A percentile compares a stretch with the other conserved stretches of the same genome.
Conservation (phyloP, 2,329 filamentous ascomycete species). For the Oidium heveae region DNA sequence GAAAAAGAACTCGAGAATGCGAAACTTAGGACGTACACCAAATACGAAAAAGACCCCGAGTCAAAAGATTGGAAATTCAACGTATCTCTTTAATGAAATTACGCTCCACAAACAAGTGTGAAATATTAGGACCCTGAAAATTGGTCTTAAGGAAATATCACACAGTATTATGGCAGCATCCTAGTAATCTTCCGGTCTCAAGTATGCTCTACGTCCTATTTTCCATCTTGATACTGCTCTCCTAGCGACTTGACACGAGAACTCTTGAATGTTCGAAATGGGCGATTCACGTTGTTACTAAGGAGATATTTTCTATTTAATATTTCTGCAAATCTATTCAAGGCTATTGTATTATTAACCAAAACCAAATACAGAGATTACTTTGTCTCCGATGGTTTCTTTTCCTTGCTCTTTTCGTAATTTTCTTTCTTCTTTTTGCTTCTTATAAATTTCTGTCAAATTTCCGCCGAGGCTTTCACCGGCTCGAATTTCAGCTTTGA, state of each 20-base stretch:
- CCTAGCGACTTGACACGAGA: too few species aligned
- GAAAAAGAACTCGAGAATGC: constrained; percentile 8
- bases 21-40: constrained; percentile 7
- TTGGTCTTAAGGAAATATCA: too few species aligned
- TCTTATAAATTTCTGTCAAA: constrained; percentile 28
- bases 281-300: too few species aligned
- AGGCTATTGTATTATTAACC: background rate
- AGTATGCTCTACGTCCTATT: too few species aligned
- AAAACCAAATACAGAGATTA: constrained; percentile 12
- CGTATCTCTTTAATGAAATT: background rate
- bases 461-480: constrained; percentile 31
- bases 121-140: too few species aligned
- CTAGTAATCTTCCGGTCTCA: too few species aligned
- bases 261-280: too few species aligned
- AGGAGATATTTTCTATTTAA: too few species aligned
- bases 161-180: too few species aligned
- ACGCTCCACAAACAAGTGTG: too few species aligned
- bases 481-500: constrained; percentile 34
- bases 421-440: constrained; percentile 27
- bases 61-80: constrained; percentile 3
- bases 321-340: too few species aligned
- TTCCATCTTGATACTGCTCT: too few species aligned
- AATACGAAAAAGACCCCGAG: constrained; percentile 8
- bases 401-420: constrained; percentile 29
- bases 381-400: constrained; percentile 19